These are phyloP conservation scores for Puccinia coronata DNA, from an alignment of 1,284 basidiomycete genomes.

Conservation along the genomic window DNA sequence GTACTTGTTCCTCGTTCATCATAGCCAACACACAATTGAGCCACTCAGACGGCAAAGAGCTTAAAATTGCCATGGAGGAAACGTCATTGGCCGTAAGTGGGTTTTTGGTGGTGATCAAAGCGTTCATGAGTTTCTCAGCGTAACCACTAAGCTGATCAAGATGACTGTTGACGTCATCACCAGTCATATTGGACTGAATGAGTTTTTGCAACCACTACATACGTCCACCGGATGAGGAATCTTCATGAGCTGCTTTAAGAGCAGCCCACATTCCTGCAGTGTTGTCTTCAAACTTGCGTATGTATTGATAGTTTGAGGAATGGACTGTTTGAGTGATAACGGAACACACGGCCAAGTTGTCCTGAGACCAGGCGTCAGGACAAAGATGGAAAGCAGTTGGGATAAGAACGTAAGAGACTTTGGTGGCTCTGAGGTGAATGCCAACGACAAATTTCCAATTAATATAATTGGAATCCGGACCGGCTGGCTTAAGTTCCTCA, in stretches of 20 bases:
- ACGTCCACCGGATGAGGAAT: not conserved
- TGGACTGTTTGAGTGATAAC: not conserved
- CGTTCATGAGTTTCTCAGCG: not conserved
- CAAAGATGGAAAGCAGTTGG: too few species aligned
- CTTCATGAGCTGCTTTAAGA: not conserved
- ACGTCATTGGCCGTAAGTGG: not conserved
- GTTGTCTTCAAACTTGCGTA: too few species aligned
- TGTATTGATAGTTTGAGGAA: not conserved
- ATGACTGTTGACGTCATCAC: not conserved
- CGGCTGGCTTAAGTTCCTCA: not conserved
- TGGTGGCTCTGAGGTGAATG: not conserved
- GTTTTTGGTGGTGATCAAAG: not conserved
- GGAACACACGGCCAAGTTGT: too few species aligned
- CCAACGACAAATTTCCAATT: not conserved
- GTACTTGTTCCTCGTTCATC: too few species aligned
- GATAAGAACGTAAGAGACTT: not conserved
- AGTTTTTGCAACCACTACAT: not conserved
- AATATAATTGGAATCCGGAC: not conserved
- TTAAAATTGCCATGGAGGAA: not conserved
- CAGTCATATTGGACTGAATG: not conserved
- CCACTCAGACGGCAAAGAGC: not conserved
- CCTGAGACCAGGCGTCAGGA: not conserved
- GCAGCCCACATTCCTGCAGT: not conserved
- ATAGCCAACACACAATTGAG: not conserved
- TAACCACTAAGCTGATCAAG: not conserved